A percentile compares a stretch with the other conserved stretches of the same genome.
Evolutionary conservation across 257 asterid genomes (phyloP).

Genomic region (Solanum corneliomulleri): DNA sequence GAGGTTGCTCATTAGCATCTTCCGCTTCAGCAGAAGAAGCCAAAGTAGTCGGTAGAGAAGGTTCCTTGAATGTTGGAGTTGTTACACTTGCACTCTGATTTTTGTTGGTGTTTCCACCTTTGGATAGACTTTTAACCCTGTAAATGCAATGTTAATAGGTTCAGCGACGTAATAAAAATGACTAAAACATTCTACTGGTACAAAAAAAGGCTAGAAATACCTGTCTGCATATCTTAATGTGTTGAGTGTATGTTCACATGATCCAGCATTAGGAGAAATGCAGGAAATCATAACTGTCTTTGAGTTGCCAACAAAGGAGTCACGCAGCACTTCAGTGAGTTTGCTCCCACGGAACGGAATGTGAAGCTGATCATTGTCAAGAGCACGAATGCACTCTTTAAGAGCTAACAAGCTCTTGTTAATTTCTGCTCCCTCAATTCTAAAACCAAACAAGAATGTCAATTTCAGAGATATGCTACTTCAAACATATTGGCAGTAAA

Average conservation of each 20-base stretch:
- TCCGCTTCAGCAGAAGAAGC: constrained; percentile 45
- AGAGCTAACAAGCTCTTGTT: constrained; percentile 97
- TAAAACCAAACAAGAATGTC: constrained; percentile 10
- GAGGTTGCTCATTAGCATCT: constrained; percentile 43
- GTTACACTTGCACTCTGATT: constrained; percentile 50
- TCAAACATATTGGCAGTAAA: background rate
- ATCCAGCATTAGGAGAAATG: constrained; percentile 96
- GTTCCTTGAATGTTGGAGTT: constrained; percentile 49
- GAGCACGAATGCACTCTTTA: constrained; percentile 98
- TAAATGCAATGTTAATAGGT: constrained; percentile 10
- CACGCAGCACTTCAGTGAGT: constrained; percentile 97
- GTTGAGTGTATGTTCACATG: constrained; percentile 97
- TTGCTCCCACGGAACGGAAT: constrained; percentile 99
- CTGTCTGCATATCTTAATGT: constrained; percentile 99
- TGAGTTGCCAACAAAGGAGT: constrained; percentile 97
- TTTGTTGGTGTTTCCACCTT: constrained; percentile 72
- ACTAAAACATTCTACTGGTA: background rate
- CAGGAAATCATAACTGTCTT: constrained; percentile 99
- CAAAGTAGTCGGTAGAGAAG: constrained; percentile 40
- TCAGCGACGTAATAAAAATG: background rate
- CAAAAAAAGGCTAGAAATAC: constrained; percentile 20
- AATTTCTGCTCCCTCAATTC: constrained; percentile 99
- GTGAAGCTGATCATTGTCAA: constrained; percentile 96
- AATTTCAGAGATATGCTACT: background rate
- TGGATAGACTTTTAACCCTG: constrained; percentile 98